Conservation (phyloP, 805 yeast species). For the Saturnispora mendoncae region DNA sequence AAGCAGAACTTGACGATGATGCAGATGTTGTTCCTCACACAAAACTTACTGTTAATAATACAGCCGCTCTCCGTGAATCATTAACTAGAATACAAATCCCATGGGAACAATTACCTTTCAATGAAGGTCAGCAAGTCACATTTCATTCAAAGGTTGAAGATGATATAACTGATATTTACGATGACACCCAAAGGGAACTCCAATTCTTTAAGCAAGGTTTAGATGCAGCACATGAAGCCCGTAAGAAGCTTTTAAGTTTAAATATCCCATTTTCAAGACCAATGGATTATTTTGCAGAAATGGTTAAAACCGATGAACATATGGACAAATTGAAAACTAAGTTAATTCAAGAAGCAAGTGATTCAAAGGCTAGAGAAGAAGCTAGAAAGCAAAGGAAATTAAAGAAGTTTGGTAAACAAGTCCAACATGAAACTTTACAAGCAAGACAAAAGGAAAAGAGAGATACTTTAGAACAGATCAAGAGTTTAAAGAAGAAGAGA, state of each 20-base stretch:
- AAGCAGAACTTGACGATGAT: constrained; percentile 86
- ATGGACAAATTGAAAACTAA: constrained; percentile 88
- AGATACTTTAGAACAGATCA: constrained; percentile 83
- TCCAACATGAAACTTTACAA: constrained; percentile 86
- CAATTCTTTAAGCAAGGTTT: constrained; percentile 93
- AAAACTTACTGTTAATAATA: constrained; percentile 80
- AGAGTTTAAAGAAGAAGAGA: constrained; percentile 84
- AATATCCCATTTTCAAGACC: constrained; percentile 90
- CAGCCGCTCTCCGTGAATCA: constrained; percentile 68
- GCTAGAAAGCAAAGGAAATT: constrained; percentile 90
- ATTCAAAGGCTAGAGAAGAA: constrained; percentile 85
- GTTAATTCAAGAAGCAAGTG: constrained; percentile 63
- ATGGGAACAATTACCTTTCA: constrained; percentile 58
- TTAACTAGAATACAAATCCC: constrained; percentile 60
- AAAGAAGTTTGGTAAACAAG: constrained; percentile 97
- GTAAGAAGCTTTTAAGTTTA: constrained; percentile 53
- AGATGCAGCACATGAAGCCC: constrained; percentile 68
- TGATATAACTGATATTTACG: constrained; percentile 78
- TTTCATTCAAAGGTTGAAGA: constrained; percentile 52
- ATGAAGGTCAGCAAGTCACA: constrained; percentile 73
- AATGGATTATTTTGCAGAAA: constrained; percentile 92
- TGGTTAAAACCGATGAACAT: constrained; percentile 96
- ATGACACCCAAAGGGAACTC: constrained; percentile 91
- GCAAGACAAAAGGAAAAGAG: constrained; percentile 89
- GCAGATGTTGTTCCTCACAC: constrained; percentile 92